A percentile compares a stretch with the other conserved stretches of the same genome.
Evolutionary conservation across 2,329 filamentous ascomycete genomes (phyloP).

Genomic region (Paecilomyces dactylethromorphus): DNA sequence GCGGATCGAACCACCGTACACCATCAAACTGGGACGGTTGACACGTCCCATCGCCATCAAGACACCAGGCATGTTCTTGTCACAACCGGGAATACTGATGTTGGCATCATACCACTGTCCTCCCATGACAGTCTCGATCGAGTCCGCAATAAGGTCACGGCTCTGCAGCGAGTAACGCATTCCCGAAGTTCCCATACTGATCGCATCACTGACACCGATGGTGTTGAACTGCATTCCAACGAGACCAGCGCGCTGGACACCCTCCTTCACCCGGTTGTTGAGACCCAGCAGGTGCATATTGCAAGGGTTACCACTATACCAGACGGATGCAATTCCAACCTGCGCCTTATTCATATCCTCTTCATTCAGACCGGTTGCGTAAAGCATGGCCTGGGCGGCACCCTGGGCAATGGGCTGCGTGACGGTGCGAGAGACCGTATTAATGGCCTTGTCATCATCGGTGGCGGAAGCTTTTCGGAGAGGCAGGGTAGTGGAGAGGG

Average conservation of each 20-base stretch:
- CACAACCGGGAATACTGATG: constrained; percentile 92
- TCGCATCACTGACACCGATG: constrained; percentile 92
- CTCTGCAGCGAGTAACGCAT: constrained; percentile 96
- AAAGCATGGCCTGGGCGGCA: constrained; percentile 97
- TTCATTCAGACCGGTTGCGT: constrained; percentile 83
- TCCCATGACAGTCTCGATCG: constrained; percentile 97
- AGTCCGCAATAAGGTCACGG: constrained; percentile 93
- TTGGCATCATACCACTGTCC: constrained; percentile 99
- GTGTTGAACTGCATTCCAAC: constrained; percentile 98
- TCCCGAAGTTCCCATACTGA: constrained; percentile 95
- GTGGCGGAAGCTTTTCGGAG: constrained; percentile 32
- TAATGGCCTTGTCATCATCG: constrained; percentile 55
- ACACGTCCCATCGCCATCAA: constrained; percentile 90
- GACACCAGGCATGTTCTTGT: constrained; percentile 98
- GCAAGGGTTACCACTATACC: constrained; percentile 97
- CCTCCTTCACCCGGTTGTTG: constrained; percentile 68
- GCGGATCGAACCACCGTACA: constrained; percentile 92
- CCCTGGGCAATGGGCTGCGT: constrained; percentile 98
- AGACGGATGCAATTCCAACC: constrained; percentile 95
- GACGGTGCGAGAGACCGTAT: constrained; percentile 76
- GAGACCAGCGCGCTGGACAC: constrained; percentile 68
- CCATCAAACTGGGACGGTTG: constrained; percentile 93
- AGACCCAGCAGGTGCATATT: constrained; percentile 98
- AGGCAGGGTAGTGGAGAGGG: constrained; percentile 40
- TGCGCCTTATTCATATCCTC: constrained; percentile 93